Conservation (phyloP, 768 basidiomycete species). For the Termitomyces eurrhizus region DNA sequence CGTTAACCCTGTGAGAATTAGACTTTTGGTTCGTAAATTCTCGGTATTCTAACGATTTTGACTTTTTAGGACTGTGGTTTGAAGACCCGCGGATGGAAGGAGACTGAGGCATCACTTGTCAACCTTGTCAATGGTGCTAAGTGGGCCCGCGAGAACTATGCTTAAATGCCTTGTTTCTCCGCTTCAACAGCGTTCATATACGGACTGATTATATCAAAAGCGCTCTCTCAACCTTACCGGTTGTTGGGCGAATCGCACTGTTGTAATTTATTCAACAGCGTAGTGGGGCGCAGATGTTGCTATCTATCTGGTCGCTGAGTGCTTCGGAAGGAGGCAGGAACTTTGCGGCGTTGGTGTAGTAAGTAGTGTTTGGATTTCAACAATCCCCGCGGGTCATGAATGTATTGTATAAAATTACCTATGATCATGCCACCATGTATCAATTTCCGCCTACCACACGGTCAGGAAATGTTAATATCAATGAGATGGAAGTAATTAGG, state of each 20-base stretch:
- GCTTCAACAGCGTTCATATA: slow-evolving; percentile 91
- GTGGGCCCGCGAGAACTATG: slow-evolving; percentile 85
- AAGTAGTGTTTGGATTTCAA: slow-evolving; percentile 72
- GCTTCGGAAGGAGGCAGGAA: slow-evolving; percentile 34
- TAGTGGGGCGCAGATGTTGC: slow-evolving; percentile 30
- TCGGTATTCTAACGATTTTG: slow-evolving; percentile 8
- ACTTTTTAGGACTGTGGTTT: slow-evolving; percentile 80
- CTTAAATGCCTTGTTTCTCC: slow-evolving; percentile 52
- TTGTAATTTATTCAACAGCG: slow-evolving; percentile 22
- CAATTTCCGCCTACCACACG: not conserved
- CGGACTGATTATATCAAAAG: slow-evolving; percentile 57
- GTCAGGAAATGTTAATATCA: too few species aligned
- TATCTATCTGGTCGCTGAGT: slow-evolving; percentile 33
- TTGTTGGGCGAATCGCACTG: slow-evolving; percentile 33
- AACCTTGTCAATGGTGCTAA: slow-evolving; percentile 91
- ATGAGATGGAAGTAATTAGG: too few species aligned
- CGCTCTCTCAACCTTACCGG: slow-evolving; percentile 31
- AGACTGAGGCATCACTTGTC: slow-evolving; percentile 85
- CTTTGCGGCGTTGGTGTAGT: slow-evolving; percentile 38
- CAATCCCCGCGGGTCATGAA: slow-evolving; percentile 50
- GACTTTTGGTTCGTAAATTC: not conserved
- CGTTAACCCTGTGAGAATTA: slow-evolving; percentile 73
- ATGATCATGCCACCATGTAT: not conserved
- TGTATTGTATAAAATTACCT: slow-evolving; percentile 19
- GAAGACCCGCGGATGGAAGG: slow-evolving; percentile 98